These are phyloP conservation scores for Chromosphaera perkinsii DNA, from an alignment of 208 protist genomes.

Conservation along the genomic window DNA sequence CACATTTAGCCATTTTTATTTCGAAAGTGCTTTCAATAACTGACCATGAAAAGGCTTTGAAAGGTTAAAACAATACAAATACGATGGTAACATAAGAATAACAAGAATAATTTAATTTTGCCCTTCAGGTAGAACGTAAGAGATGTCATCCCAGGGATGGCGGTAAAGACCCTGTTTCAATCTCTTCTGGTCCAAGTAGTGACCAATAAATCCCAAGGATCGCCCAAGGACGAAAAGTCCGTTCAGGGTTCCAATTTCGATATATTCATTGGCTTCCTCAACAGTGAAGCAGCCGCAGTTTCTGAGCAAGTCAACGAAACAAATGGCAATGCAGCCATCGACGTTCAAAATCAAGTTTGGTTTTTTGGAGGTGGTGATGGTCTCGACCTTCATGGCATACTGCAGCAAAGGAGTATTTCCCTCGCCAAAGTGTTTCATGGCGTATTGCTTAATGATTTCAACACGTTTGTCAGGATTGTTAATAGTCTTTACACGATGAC, in stretches of 20 bases:
- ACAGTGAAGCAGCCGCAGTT: conserved; percentile 64
- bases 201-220: conserved; percentile 74
- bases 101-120: neutral
- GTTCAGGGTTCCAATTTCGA: conserved; percentile 67
- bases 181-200: conserved; percentile 75
- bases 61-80: neutral
- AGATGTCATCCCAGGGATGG: conserved; percentile 65
- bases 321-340: conserved; percentile 65
- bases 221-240: conserved; percentile 74
- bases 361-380: conserved; percentile 69
- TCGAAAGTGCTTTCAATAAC: too few relatives aligned
- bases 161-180: conserved; percentile 73
- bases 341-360: conserved; percentile 79
- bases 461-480: conserved; percentile 74
- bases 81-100: neutral
- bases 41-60: too few relatives aligned
- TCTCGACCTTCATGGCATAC: conserved; percentile 64
- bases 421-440: conserved; percentile 55
- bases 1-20: too few relatives aligned
- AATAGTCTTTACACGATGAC: conserved; percentile 68
- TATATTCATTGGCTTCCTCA: conserved; percentile 67
- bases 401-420: conserved; percentile 46
- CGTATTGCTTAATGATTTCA: conserved; percentile 61
- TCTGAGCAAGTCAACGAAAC: conserved; percentile 69
- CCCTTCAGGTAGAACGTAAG: conserved; percentile 35